These are phyloP conservation scores for Ophiocordyceps camponoti-floridani DNA, from an alignment of 2,329 filamentous ascomycete genomes.

Conservation along the genomic window DNA sequence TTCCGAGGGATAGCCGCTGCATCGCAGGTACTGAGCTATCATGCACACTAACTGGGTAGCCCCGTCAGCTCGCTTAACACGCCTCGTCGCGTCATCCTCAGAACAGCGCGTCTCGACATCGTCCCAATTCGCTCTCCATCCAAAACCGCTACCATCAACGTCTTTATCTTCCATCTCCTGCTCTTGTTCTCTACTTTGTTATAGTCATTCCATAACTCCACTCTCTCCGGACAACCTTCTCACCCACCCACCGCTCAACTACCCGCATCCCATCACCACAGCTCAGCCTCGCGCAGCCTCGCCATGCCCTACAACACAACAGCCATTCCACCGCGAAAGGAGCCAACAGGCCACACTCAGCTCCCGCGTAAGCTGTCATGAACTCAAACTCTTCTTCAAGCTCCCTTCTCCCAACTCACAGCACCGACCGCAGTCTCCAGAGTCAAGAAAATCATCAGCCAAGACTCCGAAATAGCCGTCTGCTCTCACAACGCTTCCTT, in stretches of 20 bases:
- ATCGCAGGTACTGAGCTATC: neutral
- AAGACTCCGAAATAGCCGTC: constrained; percentile 69
- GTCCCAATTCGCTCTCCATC: neutral
- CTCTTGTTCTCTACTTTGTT: no score
- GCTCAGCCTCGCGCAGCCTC: neutral
- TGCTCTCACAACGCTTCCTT: constrained; percentile 93
- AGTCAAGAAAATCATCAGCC: constrained; percentile 86
- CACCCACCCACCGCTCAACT: no score
- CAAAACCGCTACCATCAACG: neutral
- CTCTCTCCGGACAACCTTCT: no score
- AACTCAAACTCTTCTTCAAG: neutral
- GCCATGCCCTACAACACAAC: constrained; percentile 82
- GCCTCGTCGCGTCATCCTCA: neutral
- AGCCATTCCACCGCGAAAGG: constrained; percentile 61
- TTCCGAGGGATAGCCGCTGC: neutral
- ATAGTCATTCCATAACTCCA: no score
- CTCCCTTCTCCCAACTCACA: constrained; percentile 2
- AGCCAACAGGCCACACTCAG: constrained; percentile 69
- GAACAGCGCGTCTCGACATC: neutral
- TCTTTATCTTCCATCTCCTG: neutral
- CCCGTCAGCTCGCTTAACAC: neutral
- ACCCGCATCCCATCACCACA: no score
- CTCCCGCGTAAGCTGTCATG: constrained; percentile 53
- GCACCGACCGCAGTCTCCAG: constrained; percentile 50
- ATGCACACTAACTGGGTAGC: neutral